Conservation (phyloP, 2,329 filamentous ascomycete genomes). For the Sporothrix phasma region DNA sequence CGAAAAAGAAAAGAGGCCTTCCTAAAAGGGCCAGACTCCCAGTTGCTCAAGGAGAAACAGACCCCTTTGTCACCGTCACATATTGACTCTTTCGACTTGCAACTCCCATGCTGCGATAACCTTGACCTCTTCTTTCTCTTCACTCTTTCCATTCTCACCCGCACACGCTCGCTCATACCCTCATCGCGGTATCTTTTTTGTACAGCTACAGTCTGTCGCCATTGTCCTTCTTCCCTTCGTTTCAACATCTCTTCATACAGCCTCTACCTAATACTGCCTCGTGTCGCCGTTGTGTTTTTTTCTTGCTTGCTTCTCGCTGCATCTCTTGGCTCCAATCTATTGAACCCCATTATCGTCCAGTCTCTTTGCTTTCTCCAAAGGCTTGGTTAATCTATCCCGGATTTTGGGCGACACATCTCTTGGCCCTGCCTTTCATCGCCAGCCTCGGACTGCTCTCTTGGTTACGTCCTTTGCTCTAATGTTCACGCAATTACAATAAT, state of each 20-base stretch:
- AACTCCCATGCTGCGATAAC: background rate
- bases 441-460: background rate
- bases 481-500: constrained; percentile 1
- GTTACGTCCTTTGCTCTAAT: background rate
- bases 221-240: constrained; percentile 1
- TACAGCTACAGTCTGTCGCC: background rate
- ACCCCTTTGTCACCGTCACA: background rate
- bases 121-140: background rate
- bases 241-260: background rate
- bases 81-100: background rate
- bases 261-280: background rate
- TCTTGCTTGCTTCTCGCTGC: background rate
- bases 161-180: background rate
- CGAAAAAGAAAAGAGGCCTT: background rate
- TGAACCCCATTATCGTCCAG: background rate
- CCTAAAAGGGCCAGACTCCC: constrained; percentile 2
- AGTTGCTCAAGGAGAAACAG: background rate
- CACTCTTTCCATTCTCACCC: background rate
- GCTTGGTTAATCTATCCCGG: background rate
- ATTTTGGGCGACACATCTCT: background rate
- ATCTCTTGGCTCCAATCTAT: background rate
- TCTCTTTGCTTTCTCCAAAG: background rate
- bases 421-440: background rate
- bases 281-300: background rate
- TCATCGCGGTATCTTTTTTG: background rate